Conservation (phyloP, 108 stramenopile genomes). For the Hondaea fermentalgiana region DNA sequence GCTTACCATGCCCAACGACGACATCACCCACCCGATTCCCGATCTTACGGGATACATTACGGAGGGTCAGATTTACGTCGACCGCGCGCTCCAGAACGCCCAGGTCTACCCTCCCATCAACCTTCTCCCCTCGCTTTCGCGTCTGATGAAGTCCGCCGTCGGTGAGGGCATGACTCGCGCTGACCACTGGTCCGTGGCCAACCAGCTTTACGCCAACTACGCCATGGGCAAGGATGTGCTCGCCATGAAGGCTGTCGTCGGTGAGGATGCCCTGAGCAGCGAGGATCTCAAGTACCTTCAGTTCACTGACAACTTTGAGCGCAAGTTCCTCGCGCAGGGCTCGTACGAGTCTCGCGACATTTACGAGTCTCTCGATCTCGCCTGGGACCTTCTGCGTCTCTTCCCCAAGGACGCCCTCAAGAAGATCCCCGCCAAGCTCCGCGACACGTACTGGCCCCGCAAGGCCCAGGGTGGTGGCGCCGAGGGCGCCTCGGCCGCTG, state of each 20-base stretch:
- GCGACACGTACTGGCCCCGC: not conserved
- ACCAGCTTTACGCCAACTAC: constrained; percentile 98
- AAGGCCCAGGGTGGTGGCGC: not conserved
- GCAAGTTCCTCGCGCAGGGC: constrained; percentile 94
- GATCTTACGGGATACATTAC: constrained; percentile 99
- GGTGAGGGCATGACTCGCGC: constrained; percentile 98
- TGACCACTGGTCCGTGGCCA: constrained; percentile 95
- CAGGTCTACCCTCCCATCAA: constrained; percentile 99
- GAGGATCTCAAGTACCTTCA: constrained; percentile 97
- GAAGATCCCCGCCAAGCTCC: constrained; percentile 97
- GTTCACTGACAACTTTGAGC: constrained; percentile 97
- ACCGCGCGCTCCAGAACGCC: constrained; percentile 93
- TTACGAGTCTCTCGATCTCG: constrained; percentile 95
- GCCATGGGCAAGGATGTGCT: constrained; percentile 99
- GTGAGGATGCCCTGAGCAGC: constrained; percentile 97
- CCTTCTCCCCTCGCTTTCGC: constrained; percentile 92
- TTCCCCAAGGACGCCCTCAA: constrained; percentile 98
- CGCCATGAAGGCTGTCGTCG: constrained; percentile 99
- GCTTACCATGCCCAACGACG: constrained; percentile 99
- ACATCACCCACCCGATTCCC: constrained; percentile 99
- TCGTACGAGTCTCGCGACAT: constrained; percentile 93
- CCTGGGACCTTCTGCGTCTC: constrained; percentile 93
- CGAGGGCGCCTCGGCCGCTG: not conserved
- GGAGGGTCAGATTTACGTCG: constrained; percentile 97
- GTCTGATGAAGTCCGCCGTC: constrained; percentile 99